These are phyloP conservation scores for Sordariomycetes sp. DNA, from an alignment of 2,329 filamentous ascomycete species.

Conservation along the genomic window DNA sequence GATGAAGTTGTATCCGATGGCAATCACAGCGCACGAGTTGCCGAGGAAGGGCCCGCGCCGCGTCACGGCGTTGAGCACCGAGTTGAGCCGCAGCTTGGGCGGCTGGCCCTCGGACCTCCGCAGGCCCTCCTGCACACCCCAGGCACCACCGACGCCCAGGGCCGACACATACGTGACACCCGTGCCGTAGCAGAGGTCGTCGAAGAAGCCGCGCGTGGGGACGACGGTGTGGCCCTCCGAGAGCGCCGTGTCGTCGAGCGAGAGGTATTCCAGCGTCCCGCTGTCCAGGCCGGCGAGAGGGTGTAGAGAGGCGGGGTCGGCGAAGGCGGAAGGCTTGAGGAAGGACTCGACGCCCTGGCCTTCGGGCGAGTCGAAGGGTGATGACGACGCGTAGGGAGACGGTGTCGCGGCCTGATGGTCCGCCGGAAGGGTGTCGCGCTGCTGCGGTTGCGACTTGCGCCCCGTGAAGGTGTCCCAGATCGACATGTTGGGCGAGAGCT, in stretches of 20 bases:
- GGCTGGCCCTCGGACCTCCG: slow-evolving; percentile 65
- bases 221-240: slow-evolving; percentile 79
- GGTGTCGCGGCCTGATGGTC: slow-evolving; percentile 23
- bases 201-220: slow-evolving; percentile 92
- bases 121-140: slow-evolving; percentile 86
- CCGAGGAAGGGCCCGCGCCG: slow-evolving; percentile 88
- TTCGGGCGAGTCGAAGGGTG: slow-evolving; percentile 59
- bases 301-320: slow-evolving; percentile 83
- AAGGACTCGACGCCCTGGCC: slow-evolving; percentile 80
- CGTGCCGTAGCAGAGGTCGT: slow-evolving; percentile 96
- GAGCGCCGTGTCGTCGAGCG: slow-evolving; percentile 82
- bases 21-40: slow-evolving; percentile 91
- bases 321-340: slow-evolving; percentile 62
- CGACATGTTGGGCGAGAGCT: slow-evolving; percentile 20
- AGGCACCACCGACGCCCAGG: slow-evolving; percentile 74
- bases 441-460: slow-evolving; percentile 25
- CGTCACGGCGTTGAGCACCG: slow-evolving; percentile 88
- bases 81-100: slow-evolving; percentile 87
- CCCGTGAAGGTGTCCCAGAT: slow-evolving; percentile 54
- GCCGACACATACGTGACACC: slow-evolving; percentile 90
- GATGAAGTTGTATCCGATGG: slow-evolving; percentile 90
- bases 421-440: slow-evolving; percentile 10
- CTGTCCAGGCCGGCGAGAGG: slow-evolving; percentile 88
- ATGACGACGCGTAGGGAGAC: slow-evolving; percentile 38
- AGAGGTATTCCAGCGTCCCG: slow-evolving; percentile 89